A percentile compares a stretch with the other conserved stretches of the same genome.
These are phyloP conservation scores for Metschnikowia borealis DNA, from an alignment of 805 yeast genomes.

Conservation along the genomic window DNA sequence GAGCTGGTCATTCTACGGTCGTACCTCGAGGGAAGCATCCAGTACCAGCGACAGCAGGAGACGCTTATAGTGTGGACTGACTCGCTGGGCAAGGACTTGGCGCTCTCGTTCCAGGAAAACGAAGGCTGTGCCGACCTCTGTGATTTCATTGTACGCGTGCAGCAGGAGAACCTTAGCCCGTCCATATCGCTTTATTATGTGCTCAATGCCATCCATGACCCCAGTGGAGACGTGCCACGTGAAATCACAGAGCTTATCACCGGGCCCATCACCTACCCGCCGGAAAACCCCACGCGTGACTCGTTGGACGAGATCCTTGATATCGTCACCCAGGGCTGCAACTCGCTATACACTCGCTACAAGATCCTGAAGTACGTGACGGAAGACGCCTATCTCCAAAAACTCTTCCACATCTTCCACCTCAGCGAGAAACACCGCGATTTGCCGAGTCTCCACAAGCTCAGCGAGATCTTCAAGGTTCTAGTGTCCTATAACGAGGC, in stretches of 20 bases:
- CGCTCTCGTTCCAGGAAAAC: conserved; percentile 86
- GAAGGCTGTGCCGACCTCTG: conserved; percentile 84
- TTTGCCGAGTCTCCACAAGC: conserved; percentile 54
- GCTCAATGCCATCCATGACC: conserved; percentile 44
- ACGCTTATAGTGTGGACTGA: conserved; percentile 95
- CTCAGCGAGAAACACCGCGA: conserved; percentile 51
- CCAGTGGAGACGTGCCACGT: conserved; percentile 15
- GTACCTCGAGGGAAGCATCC: conserved; percentile 66
- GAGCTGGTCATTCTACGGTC: conserved; percentile 59
- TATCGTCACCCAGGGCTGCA: conserved; percentile 54
- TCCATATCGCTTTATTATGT: conserved; percentile 62
- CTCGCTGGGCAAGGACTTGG: conserved; percentile 66
- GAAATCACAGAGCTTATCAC: conserved; percentile 75
- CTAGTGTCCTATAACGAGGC: conserved; percentile 67
- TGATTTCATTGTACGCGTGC: conserved; percentile 70
- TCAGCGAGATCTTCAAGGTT: conserved; percentile 73
- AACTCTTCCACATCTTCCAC: conserved; percentile 51
- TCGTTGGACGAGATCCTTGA: conserved; percentile 54
- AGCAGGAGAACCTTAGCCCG: conserved; percentile 52
- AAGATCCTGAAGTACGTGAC: conserved; percentile 55
- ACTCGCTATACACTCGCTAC: conserved; percentile 59
- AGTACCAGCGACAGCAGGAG: conserved; percentile 91
- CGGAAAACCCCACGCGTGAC: conserved; percentile 43
- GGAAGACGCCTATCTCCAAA: conserved; percentile 48
- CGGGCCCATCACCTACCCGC: conserved; percentile 73